Conservation (phyloP, 768 basidiomycete species). For the Pleurotus platypus region DNA sequence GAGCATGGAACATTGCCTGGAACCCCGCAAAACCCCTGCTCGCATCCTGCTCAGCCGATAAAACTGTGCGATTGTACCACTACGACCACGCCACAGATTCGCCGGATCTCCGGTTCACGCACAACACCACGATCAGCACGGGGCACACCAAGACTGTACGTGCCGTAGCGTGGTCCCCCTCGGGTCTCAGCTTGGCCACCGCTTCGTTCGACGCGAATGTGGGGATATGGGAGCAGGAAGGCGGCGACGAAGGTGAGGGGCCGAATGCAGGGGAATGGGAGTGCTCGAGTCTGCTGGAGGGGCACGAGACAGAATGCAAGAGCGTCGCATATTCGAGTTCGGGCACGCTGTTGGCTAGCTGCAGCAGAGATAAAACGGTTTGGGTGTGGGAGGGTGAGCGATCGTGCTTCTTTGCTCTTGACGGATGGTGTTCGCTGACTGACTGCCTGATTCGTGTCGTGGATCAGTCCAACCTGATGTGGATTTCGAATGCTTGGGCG, state of each 20-base stretch:
- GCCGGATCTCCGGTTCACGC: slow-evolving; percentile 38
- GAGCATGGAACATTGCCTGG: slow-evolving; percentile 88
- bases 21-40: slow-evolving; percentile 78
- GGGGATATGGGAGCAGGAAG: slow-evolving; percentile 82
- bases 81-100: slow-evolving; percentile 40
- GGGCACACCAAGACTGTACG: slow-evolving; percentile 89
- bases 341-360: slow-evolving; percentile 86
- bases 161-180: slow-evolving; percentile 83
- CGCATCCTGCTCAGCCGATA: slow-evolving; percentile 94
- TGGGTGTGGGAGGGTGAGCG: slow-evolving; percentile 95
- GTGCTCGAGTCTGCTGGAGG: slow-evolving; percentile 81
- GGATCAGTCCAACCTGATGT: slow-evolving; percentile 78
- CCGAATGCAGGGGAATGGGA: slow-evolving; percentile 69
- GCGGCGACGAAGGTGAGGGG: slow-evolving; percentile 29
- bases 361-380: slow-evolving; percentile 94
- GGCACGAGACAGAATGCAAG: slow-evolving; percentile 97
- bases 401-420: slow-evolving; percentile 3
- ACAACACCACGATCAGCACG: slow-evolving; percentile 68
- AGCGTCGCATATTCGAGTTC: slow-evolving; percentile 77
- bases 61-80: slow-evolving; percentile 80
- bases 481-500: slow-evolving; percentile 93
- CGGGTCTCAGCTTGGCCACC: slow-evolving; percentile 81
- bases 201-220: slow-evolving; percentile 94
- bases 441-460: background rate
- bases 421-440: background rate